phyloP scores from a whole-genome alignment of 1,284 basidiomycete genomes.

The Leccinum ambiguum region DNA sequence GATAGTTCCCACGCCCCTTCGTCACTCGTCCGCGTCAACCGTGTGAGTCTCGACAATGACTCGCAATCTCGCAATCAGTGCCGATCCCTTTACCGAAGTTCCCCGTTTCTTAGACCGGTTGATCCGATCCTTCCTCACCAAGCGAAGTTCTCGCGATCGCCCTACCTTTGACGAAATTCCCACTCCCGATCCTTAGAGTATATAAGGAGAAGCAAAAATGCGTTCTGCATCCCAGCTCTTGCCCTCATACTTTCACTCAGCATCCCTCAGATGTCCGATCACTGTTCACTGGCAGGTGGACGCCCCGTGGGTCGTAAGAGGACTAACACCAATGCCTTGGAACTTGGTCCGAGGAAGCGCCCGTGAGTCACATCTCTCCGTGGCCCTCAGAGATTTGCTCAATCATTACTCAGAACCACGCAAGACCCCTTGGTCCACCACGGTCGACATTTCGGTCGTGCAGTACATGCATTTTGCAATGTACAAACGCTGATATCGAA shows the following conservation, averaged over 20 bases:
- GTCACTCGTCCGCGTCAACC: no score
- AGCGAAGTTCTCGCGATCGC: not conserved
- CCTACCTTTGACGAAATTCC: not conserved
- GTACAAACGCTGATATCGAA: not conserved
- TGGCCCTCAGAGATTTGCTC: not conserved
- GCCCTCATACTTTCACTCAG: not conserved
- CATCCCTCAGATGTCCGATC: not conserved
- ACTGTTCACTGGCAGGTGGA: not conserved
- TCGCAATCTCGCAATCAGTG: no score
- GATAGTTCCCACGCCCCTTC: no score
- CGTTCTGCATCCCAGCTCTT: not conserved
- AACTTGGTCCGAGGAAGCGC: not conserved
- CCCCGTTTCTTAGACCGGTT: no score
- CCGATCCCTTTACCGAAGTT: no score
- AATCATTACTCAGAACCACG: not conserved
- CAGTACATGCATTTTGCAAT: not conserved
- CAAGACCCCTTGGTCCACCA: not conserved
- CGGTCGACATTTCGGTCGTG: not conserved
- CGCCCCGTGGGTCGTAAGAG: not conserved
- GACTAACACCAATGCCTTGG: not conserved
- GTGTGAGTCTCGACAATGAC: no score
- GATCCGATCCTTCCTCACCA: not conserved
- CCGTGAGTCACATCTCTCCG: not conserved
- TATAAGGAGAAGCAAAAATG: slow-evolving; percentile 1
- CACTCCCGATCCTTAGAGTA: not conserved